phyloP scores from a whole-genome alignment of 2,329 filamentous ascomycete genomes.

The Phyllosticta citrichinensis region DNA sequence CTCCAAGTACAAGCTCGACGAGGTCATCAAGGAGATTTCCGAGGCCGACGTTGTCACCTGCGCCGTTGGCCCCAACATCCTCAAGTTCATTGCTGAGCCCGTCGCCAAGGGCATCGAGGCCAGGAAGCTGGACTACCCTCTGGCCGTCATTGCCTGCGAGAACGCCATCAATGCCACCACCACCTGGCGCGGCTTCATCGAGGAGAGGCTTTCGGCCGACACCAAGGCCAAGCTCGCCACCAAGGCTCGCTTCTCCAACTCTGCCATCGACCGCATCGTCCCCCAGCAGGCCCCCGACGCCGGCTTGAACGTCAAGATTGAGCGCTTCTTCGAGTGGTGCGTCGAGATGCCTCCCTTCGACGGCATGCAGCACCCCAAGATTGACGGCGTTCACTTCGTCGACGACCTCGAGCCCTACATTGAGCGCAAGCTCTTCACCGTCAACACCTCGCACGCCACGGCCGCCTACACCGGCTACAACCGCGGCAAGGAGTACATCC shows the following conservation, averaged over 20 bases:
- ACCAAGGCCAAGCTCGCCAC: constrained; percentile 53
- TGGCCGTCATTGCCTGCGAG: constrained; percentile 94
- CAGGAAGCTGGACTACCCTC: constrained; percentile 55
- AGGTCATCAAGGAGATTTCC: constrained; percentile 75
- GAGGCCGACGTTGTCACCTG: constrained; percentile 89
- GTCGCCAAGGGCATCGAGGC: constrained; percentile 89
- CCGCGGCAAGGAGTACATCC: constrained; percentile 75
- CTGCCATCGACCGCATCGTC: constrained; percentile 95
- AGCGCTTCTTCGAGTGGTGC: constrained; percentile 99
- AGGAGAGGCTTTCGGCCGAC: constrained; percentile 60
- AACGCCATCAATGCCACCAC: constrained; percentile 95
- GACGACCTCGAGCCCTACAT: constrained; percentile 88
- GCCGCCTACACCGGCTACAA: constrained; percentile 92
- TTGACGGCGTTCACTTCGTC: constrained; percentile 89
- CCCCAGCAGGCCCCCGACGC: constrained; percentile 73
- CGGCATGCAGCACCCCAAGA: constrained; percentile 57
- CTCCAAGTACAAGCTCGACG: constrained; percentile 72
- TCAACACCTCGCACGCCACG: constrained; percentile 96
- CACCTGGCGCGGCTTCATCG: constrained; percentile 71
- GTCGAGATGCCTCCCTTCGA: constrained; percentile 78
- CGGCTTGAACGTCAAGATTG: constrained; percentile 84
- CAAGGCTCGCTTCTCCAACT: constrained; percentile 89
- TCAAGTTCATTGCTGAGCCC: constrained; percentile 90
- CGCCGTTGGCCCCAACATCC: constrained; percentile 90
- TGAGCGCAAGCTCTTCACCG: constrained; percentile 97